Percentiles rank a stretch among this genome's conserved stretches.
Conservation (phyloP, 129 eudicot genomes). For the Scalesia atractyloides region DNA sequence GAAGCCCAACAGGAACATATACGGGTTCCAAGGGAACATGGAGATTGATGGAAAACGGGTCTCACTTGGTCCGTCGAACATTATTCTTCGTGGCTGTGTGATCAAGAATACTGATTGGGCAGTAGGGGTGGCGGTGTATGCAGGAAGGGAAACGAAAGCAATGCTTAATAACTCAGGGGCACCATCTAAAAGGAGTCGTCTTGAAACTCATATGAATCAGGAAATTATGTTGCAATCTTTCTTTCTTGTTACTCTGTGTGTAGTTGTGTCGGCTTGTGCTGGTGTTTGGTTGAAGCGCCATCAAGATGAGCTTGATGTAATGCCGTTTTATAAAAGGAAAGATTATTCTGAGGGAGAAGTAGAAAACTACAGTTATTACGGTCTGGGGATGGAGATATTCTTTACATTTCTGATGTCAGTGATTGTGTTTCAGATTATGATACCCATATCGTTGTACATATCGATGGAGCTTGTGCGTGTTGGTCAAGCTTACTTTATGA, state of each 20-base stretch:
- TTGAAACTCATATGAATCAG: slow-evolving; percentile 85
- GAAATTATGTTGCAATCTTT: slow-evolving; percentile 71
- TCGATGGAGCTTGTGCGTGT: slow-evolving; percentile 99
- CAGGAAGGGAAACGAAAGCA: slow-evolving; percentile 93
- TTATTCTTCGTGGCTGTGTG: slow-evolving; percentile 93
- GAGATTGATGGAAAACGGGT: slow-evolving; percentile 82
- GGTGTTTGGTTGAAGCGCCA: slow-evolving; percentile 80
- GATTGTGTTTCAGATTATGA: slow-evolving; percentile 94
- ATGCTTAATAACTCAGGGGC: slow-evolving; percentile 98
- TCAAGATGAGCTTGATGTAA: slow-evolving; percentile 59
- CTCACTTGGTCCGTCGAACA: slow-evolving; percentile 97
- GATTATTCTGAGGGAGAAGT: slow-evolving; percentile 52
- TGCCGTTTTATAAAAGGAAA: slow-evolving; percentile 68
- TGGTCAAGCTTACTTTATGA: slow-evolving; percentile 99
- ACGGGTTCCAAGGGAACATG: slow-evolving; percentile 86
- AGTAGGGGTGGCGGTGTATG: slow-evolving; percentile 84
- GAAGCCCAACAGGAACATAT: slow-evolving; percentile 89
- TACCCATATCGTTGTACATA: slow-evolving; percentile 93
- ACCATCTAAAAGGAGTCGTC: slow-evolving; percentile 88
- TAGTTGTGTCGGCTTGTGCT: slow-evolving; percentile 62
- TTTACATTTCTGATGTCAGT: slow-evolving; percentile 87
- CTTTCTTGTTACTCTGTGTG: slow-evolving; percentile 69
- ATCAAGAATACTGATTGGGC: slow-evolving; percentile 92
- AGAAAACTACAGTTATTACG: slow-evolving; percentile 70
- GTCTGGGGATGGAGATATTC: slow-evolving; percentile 78